Percentiles rank a stretch among this genome's conserved stretches.
These are phyloP conservation scores for Corynascus novoguineensis DNA, from an alignment of 495 filamentous ascomycete species.

Conservation along the genomic window DNA sequence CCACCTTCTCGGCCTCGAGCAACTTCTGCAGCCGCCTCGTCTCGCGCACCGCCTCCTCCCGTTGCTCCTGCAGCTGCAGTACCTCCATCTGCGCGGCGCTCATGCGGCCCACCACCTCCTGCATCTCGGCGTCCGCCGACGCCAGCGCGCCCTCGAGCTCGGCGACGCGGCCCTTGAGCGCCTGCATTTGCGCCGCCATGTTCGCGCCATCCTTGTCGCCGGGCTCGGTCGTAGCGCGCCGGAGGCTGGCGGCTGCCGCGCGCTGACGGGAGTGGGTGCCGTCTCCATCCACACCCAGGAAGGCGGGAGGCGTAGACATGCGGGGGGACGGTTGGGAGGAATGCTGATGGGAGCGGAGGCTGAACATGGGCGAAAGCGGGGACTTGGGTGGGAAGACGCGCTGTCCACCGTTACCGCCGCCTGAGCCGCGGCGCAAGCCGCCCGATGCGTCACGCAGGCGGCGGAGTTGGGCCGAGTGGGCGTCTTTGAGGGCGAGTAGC, in stretches of 20 bases:
- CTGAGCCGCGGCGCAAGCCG: constrained; percentile 28
- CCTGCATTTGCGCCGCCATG: constrained; percentile 65
- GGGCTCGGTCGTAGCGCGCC: constrained; percentile 36
- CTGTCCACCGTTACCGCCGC: constrained; percentile 16
- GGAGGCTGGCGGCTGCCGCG: constrained; percentile 16
- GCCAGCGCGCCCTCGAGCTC: constrained; percentile 78
- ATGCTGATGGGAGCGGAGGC: constrained; percentile 4
- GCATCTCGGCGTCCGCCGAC: constrained; percentile 88
- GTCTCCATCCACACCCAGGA: constrained; percentile 5
- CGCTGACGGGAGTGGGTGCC: background rate
- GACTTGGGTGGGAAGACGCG: constrained; percentile 45
- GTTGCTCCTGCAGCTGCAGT: constrained; percentile 80
- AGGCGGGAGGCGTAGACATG: constrained; percentile 32
- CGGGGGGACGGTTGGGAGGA: constrained; percentile 23
- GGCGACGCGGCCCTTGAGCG: constrained; percentile 54
- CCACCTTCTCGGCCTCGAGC: constrained; percentile 45
- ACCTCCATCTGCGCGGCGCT: constrained; percentile 93
- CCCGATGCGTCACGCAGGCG: constrained; percentile 55
- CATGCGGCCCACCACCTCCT: constrained; percentile 87
- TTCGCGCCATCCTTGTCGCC: constrained; percentile 32
- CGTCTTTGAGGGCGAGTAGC: constrained; percentile 65
- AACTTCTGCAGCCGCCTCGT: constrained; percentile 66
- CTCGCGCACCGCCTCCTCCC: constrained; percentile 80
- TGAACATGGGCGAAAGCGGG: constrained; percentile 61
- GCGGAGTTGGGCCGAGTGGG: constrained; percentile 69